phyloP scores from a whole-genome alignment of 805 yeast species.

The Saturnispora galanensis region DNA sequence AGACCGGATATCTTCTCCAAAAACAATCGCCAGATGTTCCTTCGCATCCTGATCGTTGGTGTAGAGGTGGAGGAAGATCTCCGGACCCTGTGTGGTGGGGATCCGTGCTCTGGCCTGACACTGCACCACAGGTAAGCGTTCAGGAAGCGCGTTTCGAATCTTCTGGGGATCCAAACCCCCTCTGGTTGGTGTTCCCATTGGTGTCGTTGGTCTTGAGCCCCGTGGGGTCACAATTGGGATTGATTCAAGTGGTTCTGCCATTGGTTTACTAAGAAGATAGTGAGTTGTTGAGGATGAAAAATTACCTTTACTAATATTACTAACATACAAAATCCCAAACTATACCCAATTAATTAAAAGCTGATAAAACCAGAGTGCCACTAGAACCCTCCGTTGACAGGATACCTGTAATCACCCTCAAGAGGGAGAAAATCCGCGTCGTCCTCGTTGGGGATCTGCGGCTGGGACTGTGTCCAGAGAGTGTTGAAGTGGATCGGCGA shows the following conservation, averaged over 20 bases:
- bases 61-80: slow-evolving; percentile 84
- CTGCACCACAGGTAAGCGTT: slow-evolving; percentile 59
- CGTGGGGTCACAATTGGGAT: not conserved
- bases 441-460: too few relatives aligned
- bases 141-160: slow-evolving; percentile 32
- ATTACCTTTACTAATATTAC: not conserved
- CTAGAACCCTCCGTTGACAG: not conserved
- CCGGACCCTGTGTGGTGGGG: slow-evolving; percentile 93
- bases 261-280: slow-evolving; percentile 28
- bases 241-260: not conserved
- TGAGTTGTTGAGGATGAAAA: slow-evolving; percentile 17
- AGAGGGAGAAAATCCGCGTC: too few relatives aligned
- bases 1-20: slow-evolving; percentile 86
- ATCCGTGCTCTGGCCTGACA: slow-evolving; percentile 93
- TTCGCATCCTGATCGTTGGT: slow-evolving; percentile 78
- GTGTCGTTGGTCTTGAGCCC: not conserved
- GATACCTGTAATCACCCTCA: too few relatives aligned
- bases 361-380: not conserved
- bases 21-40: slow-evolving; percentile 95
- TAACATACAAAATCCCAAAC: not conserved
- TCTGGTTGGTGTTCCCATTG: too few relatives aligned
- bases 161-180: slow-evolving; percentile 1
- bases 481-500: too few relatives aligned
- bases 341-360: not conserved
- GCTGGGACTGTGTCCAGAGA: too few relatives aligned